Evolutionary conservation across 2,329 filamentous ascomycete genomes (phyloP), one percentile per base, ranked within the genome.

Genomic region (Cladosporium sp.): DNA sequence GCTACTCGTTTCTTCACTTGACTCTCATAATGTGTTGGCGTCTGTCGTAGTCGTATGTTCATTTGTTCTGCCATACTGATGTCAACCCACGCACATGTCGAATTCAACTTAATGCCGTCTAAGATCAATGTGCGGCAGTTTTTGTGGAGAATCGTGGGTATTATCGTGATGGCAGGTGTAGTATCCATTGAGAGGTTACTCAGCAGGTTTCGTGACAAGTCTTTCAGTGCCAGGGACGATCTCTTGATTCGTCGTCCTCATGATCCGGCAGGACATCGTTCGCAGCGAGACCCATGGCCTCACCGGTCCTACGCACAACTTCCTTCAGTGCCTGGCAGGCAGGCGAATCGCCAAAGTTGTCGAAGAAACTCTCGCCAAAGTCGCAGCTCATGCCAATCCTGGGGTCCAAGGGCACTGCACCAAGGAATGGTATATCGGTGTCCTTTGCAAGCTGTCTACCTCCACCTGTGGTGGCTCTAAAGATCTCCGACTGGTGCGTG

Each of bases 371-470:
- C 79, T 98, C 93, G 4, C 94, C 93, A 68, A 88, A 96, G 68
- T 98, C 93, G 64, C 92, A 96, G 2, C 91, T 86, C 87, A 96
- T 94, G 7, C 93, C 88, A 58, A 98, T 95, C 55, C 92, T 77
- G 3, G 93, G 92, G 63, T 98, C 93, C 46, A 98, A 72, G 32
- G 93, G 93, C 11, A 98, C 91, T 11, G 86, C 80, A 1, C 93
- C 93, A 20, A 98, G 69, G 66, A 95, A 98, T 0, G 88, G 88
- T 12, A 98, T 86, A 1, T 79, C 80, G 78, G 92, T 89, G 68
- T 97, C 92, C 66, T 85, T 77, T 2, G 93, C 92, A 57, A 98
- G 69, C 36, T 80, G 82, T 50, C 78, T 77, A 2, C 88, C 93
- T 16, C 94, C 93, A 7, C 93, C 93, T 0, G 93, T 98, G 8